Evolutionary conservation across 192 early-diverging fungal species (phyloP), one percentile per base, ranked within the genome.

Genomic region (Podila epicladia): DNA sequence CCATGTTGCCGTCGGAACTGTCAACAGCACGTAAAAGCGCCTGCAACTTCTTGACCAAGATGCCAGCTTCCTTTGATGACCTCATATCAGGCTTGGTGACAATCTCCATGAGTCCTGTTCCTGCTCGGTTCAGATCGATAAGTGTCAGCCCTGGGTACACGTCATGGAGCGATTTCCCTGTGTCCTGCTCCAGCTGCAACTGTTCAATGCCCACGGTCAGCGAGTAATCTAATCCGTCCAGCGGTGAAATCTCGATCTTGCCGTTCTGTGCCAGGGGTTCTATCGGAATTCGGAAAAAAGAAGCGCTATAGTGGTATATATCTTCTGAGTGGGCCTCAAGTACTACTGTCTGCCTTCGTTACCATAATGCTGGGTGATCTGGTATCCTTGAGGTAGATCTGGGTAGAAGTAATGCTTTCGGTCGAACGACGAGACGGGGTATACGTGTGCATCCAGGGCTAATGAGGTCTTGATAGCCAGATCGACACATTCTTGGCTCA

Each of bases 381-480:
- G 97, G 82, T 96, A 98, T 20, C 97, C 96, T 59, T 89, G 90
- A 17, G 97, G 96, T 69, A 96, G 85, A 84, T 98, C 97, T 4
- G 92, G 89, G 77, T 98, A 98, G 84, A 97, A 97, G 72, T 98
- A 98, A 75, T 98, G 97, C 75, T 98, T 97, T 57, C 97, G 90
- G 65, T 97, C 97, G 75, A 98, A 98, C 2, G 89, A 85, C 15
- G 92, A 95, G 28, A 63, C 31, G 7, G 31, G 69, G 60, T 94
- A 89, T 31, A 97, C 86, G 37, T 88, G 85, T 4, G 90, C 85
- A 13, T 87, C 79, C 32, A 98, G 72, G 0, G 92, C 93, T 33
- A 97, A 80, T 0, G 95, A 87, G 2, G 95, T 92, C 48, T 84
- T 89, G 3, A 95, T 83, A 1, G 93, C 95, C 33, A 93, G 73